Base-by-base conservation (phyloP, 176 grass and related monocot species). In the Phyllostachys edulis region DNA sequence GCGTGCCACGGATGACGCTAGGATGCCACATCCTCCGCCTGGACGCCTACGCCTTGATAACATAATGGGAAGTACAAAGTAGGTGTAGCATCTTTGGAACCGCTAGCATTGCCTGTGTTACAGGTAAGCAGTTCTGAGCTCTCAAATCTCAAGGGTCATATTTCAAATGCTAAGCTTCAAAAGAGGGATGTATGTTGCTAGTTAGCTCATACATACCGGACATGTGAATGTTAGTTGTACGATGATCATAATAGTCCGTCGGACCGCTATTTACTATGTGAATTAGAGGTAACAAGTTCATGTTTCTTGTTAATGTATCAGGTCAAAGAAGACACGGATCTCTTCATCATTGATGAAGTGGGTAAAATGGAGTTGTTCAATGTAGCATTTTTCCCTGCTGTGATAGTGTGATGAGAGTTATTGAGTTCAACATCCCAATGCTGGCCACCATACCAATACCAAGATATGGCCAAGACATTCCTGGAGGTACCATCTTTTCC, bases 1-100 rank as follows among this genome's bases (percentile, higher is more conserved):
- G n/a, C n/a, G n/a, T n/a, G 29, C 29, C 29, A 29, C 1, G n/a
- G 29, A 29, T 29, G 29, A 29, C 29, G 29, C 29, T 29, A 29
- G 29, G 29, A 29, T 1, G 29, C 29, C 29, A 1, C 0, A 29
- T 29, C 29, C 29, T 29, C 29, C 29, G 1, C 29, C 29, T 29
- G 1, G 29, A 29, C 29, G 29, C 29, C 29, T 29, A 29, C n/a
- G n/a, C n/a, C n/a, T n/a, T n/a, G n/a, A n/a, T n/a, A n/a, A n/a
- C n/a, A n/a, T n/a, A n/a, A n/a, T 88, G 90, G 96, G 66, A 96
- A 91, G 72, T 99, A 96, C 84, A 99, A 94, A 90, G 93, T 99
- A 73, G 90, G 96, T 87, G 78, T 92, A 41, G 72, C 85, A 69
- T 96, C 93, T 72, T 90, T 99, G 66, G 96, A 99, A 87, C 92